phyloP scores from a whole-genome alignment of 1,139 yeast species.

The Starmera stellimalicola region DNA sequence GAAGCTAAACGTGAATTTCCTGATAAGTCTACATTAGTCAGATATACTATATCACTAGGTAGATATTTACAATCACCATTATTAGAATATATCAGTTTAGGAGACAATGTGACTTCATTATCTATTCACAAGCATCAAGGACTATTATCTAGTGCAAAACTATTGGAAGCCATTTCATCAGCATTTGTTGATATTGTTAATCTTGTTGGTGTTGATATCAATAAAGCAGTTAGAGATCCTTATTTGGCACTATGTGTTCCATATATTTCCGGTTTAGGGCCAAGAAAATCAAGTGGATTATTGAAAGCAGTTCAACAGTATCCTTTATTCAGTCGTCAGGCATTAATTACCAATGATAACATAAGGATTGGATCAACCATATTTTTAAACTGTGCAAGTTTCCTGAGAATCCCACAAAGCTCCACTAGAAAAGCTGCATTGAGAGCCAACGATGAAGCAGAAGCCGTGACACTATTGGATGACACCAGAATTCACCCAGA shows the following conservation, averaged over 20 bases:
- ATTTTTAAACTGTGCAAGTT: conserved; percentile 88
- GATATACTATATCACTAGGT: conserved; percentile 83
- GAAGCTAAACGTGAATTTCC: conserved; percentile 75
- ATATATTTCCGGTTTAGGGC: conserved; percentile 87
- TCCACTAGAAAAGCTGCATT: conserved; percentile 29
- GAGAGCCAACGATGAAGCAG: conserved; percentile 37
- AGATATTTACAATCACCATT: conserved; percentile 88
- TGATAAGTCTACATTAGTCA: conserved; percentile 76
- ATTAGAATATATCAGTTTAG: conserved; percentile 76
- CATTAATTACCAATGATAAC: conserved; percentile 72
- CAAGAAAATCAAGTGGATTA: conserved; percentile 86
- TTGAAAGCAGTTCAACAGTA: conserved; percentile 69
- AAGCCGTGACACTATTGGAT: conserved; percentile 68
- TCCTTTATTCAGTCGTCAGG: conserved; percentile 59
- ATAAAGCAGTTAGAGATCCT: conserved; percentile 73
- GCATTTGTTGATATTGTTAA: conserved; percentile 87
- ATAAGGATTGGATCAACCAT: conserved; percentile 55
- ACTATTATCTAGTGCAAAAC: conserved; percentile 53
- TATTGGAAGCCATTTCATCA: conserved; percentile 63
- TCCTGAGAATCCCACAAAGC: conserved; percentile 68
- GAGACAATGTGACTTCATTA: conserved; percentile 63
- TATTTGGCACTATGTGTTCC: conserved; percentile 65
- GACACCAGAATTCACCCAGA: conserved; percentile 97
- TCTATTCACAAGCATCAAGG: conserved; percentile 71
- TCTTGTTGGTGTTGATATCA: conserved; percentile 87